Conservation (phyloP, 306 rosid species). For the Cicer cuneatum region DNA sequence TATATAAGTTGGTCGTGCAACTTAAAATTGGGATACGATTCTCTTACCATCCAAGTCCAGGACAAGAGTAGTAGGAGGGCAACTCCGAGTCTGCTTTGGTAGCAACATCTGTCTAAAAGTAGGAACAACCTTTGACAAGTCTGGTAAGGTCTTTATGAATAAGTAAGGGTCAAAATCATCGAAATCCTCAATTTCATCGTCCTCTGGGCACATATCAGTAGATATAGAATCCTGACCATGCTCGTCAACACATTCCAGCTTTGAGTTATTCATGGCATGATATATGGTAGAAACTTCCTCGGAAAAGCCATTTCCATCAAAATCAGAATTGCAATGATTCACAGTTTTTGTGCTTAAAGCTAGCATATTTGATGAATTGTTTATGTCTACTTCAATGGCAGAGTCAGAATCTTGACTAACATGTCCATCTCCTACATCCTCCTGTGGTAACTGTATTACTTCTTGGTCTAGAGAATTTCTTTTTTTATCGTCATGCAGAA, state of each 20-base stretch:
- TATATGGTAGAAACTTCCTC: conserved; percentile 83
- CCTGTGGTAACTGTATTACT: conserved; percentile 41
- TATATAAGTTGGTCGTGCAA: not conserved
- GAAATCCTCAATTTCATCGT: conserved; percentile 76
- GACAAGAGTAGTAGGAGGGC: conserved; percentile 92
- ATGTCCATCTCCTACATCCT: conserved; percentile 52
- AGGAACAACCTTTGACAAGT: conserved; percentile 85
- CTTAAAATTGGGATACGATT: conserved; percentile 17
- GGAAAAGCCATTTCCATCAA: conserved; percentile 65
- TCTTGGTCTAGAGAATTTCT: conserved; percentile 51
- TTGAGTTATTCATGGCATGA: conserved; percentile 82
- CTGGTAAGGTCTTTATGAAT: conserved; percentile 94
- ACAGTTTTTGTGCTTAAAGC: conserved; percentile 48
- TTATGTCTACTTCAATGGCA: conserved; percentile 53
- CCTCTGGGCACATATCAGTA: conserved; percentile 71
- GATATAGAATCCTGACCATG: conserved; percentile 87
- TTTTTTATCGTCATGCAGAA: conserved; percentile 67
- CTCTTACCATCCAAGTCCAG: conserved; percentile 96
- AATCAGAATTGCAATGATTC: conserved; percentile 61
- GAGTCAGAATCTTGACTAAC: conserved; percentile 51
- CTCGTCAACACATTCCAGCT: conserved; percentile 93
- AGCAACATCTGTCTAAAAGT: conserved; percentile 85
- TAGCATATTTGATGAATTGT: conserved; percentile 39
- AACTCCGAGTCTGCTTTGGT: conserved; percentile 98
- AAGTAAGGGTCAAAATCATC: conserved; percentile 96